Percentiles rank a stretch among this genome's conserved stretches.
Evolutionary conservation across 2,329 filamentous ascomycete species (phyloP).

Genomic region (Geosmithia putterillii): DNA sequence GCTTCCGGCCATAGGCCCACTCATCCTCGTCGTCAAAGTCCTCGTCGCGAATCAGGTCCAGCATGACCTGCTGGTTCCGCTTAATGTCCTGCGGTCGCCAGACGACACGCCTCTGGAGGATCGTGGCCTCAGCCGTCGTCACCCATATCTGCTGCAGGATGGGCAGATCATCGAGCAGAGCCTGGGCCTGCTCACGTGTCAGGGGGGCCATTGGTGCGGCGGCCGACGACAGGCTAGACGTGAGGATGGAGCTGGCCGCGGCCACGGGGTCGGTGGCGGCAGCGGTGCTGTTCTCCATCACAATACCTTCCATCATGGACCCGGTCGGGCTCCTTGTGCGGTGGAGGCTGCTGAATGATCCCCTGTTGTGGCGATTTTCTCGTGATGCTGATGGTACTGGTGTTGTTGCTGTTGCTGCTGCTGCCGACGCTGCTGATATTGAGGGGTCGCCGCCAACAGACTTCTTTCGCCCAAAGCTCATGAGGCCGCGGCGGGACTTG

Average conservation of each 20-base stretch:
- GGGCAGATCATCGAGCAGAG: slow-evolving; percentile 42
- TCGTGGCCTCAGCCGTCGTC: slow-evolving; percentile 49
- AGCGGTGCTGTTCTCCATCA: slow-evolving; percentile 6
- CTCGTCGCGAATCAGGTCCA: slow-evolving; percentile 52
- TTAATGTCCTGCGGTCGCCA: slow-evolving; percentile 47
- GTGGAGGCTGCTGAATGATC: slow-evolving; percentile 10
- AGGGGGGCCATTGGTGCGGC: slow-evolving; percentile 46
- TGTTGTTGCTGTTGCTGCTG: no score
- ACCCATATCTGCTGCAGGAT: slow-evolving; percentile 48
- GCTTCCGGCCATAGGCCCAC: slow-evolving; percentile 45
- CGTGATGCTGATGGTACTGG: no score
- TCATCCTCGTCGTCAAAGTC: slow-evolving; percentile 47
- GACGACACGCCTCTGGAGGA: slow-evolving; percentile 47
- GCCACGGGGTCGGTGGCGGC: slow-evolving; percentile 3
- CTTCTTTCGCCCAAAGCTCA: slow-evolving; percentile 46
- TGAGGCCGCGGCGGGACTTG: slow-evolving; percentile 39
- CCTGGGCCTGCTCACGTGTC: slow-evolving; percentile 33
- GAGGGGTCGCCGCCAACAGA: slow-evolving; percentile 25
- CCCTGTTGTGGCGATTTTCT: slow-evolving; percentile 5
- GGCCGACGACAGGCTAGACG: slow-evolving; percentile 46
- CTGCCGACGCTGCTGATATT: no score
- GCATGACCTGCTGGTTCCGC: slow-evolving; percentile 48
- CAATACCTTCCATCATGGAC: slow-evolving; percentile 15
- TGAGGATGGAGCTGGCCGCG: slow-evolving; percentile 35
- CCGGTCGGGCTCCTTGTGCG: slow-evolving; percentile 13